Evolutionary conservation across 2,329 filamentous ascomycete species (phyloP).

Genomic region (Furcasterigmium sp.): DNA sequence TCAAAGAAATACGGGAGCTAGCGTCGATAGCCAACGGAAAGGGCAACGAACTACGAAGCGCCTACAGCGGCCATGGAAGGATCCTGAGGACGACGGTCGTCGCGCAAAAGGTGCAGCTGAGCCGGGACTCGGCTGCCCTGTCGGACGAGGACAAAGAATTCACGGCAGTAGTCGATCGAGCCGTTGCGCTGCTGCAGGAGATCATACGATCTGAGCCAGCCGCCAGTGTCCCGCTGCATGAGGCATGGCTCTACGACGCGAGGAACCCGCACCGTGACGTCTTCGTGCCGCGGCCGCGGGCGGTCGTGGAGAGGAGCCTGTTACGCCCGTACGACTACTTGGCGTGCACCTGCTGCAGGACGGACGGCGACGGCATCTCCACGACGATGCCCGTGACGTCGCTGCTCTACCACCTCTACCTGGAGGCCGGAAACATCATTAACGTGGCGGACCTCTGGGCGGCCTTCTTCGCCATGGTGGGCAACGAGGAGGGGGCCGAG

Average conservation of each 20-base stretch:
- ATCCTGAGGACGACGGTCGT: conserved; percentile 73
- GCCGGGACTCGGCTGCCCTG: conserved; percentile 65
- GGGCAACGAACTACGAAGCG: conserved; percentile 58
- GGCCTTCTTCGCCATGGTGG: conserved; percentile 64
- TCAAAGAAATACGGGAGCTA: conserved; percentile 19
- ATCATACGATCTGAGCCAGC: conserved; percentile 28
- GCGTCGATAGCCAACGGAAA: conserved; percentile 28
- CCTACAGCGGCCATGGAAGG: conserved; percentile 66
- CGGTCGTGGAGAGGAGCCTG: conserved; percentile 66
- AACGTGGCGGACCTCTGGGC: conserved; percentile 78
- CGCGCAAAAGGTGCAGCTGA: conserved; percentile 75
- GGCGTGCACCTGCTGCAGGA: conserved; percentile 63
- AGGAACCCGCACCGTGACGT: conserved; percentile 65
- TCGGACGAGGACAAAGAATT: conserved; percentile 68
- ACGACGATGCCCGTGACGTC: conserved; percentile 64
- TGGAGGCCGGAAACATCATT: conserved; percentile 70
- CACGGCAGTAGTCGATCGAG: conserved; percentile 56
- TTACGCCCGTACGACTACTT: conserved; percentile 72
- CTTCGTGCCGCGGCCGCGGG: conserved; percentile 68
- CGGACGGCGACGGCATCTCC: conserved; percentile 41
- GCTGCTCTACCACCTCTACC: conserved; percentile 73
- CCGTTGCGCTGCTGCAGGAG: conserved; percentile 43
- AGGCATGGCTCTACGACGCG: conserved; percentile 72
- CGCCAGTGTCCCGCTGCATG: conserved; percentile 54
- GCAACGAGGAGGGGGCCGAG: conserved; percentile 31